Base-by-base conservation (phyloP, 23 red algal genomes). In the Gracilariopsis chorda region DNA sequence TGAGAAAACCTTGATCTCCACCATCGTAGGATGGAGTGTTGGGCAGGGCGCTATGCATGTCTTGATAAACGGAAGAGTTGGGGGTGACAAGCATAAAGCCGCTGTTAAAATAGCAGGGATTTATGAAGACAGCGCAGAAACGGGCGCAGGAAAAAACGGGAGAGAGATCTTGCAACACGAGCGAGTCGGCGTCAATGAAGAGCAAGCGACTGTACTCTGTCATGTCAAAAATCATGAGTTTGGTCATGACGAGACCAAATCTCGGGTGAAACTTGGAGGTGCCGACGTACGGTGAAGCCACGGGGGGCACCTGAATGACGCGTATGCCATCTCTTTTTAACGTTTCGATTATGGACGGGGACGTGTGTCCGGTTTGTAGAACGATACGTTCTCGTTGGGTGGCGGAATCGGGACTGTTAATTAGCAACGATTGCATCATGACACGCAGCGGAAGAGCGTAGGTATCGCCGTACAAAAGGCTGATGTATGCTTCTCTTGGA, bases 1-100 rank as follows among this genome's bases (percentile, higher is more conserved):
- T 98, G 47, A 98, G 80, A 67, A 98, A 98, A n/a, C 95, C 95
- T 77, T 98, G 95, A 79, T 98, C 95, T 20, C 90, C 95, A 40
- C 91, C 91, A 57, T 98, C 95, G 84, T 98, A 98, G 33, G 91
- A 94, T 23, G 76, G 52, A 39, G 78, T 90, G n/a, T 32, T 20
- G 14, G 95, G 88, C 33, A 98, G 67, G 49, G 62, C 83, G 28
- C 52, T 19, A 9, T 56, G 25, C 95, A 98, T 98, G 45, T 90
- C 60, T 1, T 62, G 21, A 75, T 80, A 98, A 30, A 83, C 39
- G 35, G 53, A 74, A 1, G 43, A n/a, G 19, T 87, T 86, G 0
- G 95, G 95, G 62, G 77, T 80, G 29, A 98, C 52, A 8, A 94
- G 72, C 95, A 98, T 94, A 19, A 98, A 59, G 20, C 95, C 95